Conservation (phyloP, 352 stramenopile genomes). For the Phytopythium montanum region DNA sequence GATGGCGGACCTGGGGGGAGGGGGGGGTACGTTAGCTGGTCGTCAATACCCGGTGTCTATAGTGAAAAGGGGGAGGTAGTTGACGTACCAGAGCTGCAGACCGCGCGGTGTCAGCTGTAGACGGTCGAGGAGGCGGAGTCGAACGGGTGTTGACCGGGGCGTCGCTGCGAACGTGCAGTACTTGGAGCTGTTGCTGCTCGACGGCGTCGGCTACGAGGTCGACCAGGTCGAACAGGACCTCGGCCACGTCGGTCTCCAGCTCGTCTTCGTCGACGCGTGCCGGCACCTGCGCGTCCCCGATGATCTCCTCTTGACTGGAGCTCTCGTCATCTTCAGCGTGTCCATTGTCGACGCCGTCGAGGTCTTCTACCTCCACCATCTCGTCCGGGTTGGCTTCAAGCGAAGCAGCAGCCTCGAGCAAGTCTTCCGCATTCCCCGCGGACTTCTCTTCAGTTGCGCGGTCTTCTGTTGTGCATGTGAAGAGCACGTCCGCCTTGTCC, state of each 20-base stretch:
- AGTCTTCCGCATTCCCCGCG: not conserved
- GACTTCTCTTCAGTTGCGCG: not conserved
- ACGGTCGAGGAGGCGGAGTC: not conserved
- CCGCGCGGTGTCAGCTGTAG: not conserved
- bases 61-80: not conserved
- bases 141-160: too few relatives aligned
- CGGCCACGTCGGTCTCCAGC: conserved; percentile 35
- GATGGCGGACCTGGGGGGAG: too few relatives aligned
- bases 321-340: conserved; percentile 9
- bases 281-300: not conserved
- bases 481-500: not conserved
- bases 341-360: not conserved
- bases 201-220: conserved; percentile 20
- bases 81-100: not conserved
- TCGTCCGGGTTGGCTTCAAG: not conserved
- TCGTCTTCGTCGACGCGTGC: conserved; percentile 13
- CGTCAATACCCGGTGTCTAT: not conserved
- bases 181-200: conserved; percentile 7
- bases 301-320: not conserved
- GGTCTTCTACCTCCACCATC: not conserved
- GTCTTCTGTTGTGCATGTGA: not conserved
- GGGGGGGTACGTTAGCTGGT: too few relatives aligned
- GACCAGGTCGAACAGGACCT: conserved; percentile 41
- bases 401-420: not conserved
- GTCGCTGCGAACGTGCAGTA: not conserved